phyloP scores from a whole-genome alignment of 2,329 filamentous ascomycete genomes.

The Fusarium zealandicum region DNA sequence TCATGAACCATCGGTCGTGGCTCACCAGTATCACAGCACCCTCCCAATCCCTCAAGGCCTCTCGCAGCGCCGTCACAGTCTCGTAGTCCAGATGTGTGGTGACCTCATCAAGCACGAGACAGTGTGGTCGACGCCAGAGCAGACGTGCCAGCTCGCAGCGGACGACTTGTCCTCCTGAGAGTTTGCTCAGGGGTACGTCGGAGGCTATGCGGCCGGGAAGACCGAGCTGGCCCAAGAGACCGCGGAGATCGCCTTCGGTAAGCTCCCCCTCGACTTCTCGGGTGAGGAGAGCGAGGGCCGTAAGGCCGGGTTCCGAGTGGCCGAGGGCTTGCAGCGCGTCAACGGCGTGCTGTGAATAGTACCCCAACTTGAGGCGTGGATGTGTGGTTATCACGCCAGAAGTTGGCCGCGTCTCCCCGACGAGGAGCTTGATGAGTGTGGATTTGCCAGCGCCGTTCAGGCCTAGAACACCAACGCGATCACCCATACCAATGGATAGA shows the following conservation, averaged over 20 bases:
- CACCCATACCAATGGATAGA: slow-evolving; percentile 74
- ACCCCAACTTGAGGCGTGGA: slow-evolving; percentile 72
- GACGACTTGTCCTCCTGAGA: slow-evolving; percentile 83
- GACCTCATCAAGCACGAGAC: slow-evolving; percentile 80
- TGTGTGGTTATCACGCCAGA: slow-evolving; percentile 70
- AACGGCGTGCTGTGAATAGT: slow-evolving; percentile 83
- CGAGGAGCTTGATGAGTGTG: slow-evolving; percentile 75
- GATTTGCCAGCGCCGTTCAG: slow-evolving; percentile 86
- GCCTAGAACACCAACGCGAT: slow-evolving; percentile 77
- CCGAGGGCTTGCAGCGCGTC: slow-evolving; percentile 69
- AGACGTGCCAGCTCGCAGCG: slow-evolving; percentile 70
- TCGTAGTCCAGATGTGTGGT: slow-evolving; percentile 87
- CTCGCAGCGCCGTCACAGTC: slow-evolving; percentile 75
- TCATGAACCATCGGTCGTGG: slow-evolving; percentile 84
- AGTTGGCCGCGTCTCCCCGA: slow-evolving; percentile 64
- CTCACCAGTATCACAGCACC: slow-evolving; percentile 80
- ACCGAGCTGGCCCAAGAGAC: slow-evolving; percentile 72
- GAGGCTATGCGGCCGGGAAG: slow-evolving; percentile 74
- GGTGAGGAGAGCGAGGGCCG: slow-evolving; percentile 70
- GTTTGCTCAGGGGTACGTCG: slow-evolving; percentile 73
- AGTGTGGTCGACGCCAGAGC: slow-evolving; percentile 73
- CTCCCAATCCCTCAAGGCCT: slow-evolving; percentile 71
- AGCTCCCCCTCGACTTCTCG: slow-evolving; percentile 60
- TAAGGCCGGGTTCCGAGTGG: slow-evolving; percentile 58
- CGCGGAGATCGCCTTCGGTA: slow-evolving; percentile 72